Percentiles rank a stretch among this genome's conserved stretches.
Evolutionary conservation across 78 protist species (phyloP).

Genomic region (Tieghemostelium lacteum): DNA sequence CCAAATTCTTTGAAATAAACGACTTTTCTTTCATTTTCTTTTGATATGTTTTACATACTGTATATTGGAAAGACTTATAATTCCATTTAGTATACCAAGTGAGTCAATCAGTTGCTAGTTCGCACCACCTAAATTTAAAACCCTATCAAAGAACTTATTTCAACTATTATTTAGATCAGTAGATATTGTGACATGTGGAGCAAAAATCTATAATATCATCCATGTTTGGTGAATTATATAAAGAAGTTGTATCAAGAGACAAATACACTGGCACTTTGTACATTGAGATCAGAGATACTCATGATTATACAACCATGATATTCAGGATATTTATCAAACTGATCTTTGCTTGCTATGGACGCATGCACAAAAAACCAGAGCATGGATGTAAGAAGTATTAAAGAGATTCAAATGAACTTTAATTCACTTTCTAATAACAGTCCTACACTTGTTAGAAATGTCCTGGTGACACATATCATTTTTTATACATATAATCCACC

Average conservation of each 20-base stretch:
- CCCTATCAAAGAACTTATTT: slow-evolving; percentile 5
- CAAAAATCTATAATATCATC: too few relatives aligned
- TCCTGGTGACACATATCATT: slow-evolving; percentile 18
- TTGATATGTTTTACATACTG: slow-evolving; percentile 9
- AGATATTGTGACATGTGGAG: too few relatives aligned
- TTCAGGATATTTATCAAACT: slow-evolving; percentile 5
- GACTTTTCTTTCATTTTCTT: too few relatives aligned
- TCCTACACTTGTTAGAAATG: slow-evolving; percentile 1
- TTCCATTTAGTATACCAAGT: slow-evolving; percentile 33
- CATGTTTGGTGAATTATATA: neutral
- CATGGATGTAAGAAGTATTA: slow-evolving; percentile 14
- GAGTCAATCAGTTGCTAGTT: slow-evolving; percentile 15
- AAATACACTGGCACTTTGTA: slow-evolving; percentile 15
- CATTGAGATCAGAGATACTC: slow-evolving; percentile 51
- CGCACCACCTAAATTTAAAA: slow-evolving; percentile 14
- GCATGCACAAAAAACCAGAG: slow-evolving; percentile 49
- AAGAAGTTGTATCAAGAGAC: neutral
- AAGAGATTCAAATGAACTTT: slow-evolving; percentile 37
- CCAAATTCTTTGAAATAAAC: too few relatives aligned
- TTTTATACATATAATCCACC: too few relatives aligned
- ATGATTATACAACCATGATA: slow-evolving; percentile 43
- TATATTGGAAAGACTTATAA: slow-evolving; percentile 32
- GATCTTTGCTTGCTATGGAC: slow-evolving; percentile 68
- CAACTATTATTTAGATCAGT: too few relatives aligned
- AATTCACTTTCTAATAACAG: neutral